Evolutionary conservation across 1,139 yeast genomes (phyloP).

Genomic region (Yamadazyma sp.): DNA sequence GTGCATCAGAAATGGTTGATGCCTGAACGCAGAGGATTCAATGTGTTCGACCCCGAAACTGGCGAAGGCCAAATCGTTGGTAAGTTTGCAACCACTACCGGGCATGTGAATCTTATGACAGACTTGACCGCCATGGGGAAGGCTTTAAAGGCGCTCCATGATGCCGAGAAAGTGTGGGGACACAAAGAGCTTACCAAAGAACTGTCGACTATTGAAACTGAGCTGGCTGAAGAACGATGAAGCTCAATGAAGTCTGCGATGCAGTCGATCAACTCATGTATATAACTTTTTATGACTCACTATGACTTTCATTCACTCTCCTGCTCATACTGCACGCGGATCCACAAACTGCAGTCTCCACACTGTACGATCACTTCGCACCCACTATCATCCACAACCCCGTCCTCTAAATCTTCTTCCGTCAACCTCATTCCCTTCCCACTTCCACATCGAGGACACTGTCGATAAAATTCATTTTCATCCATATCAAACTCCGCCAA

Average conservation of each 20-base stretch:
- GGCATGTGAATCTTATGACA: slow-evolving; percentile 78
- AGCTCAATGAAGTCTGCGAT: too few relatives aligned
- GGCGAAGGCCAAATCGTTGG: slow-evolving; percentile 58
- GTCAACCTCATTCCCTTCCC: slow-evolving; percentile 53
- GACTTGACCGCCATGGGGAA: slow-evolving; percentile 71
- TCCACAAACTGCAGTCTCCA: slow-evolving; percentile 79
- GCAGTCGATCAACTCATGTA: too few relatives aligned
- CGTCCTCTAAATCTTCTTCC: slow-evolving; percentile 60
- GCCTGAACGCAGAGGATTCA: slow-evolving; percentile 73
- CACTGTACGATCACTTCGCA: slow-evolving; percentile 77
- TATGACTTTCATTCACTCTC: background rate
- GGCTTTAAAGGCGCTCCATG: slow-evolving; percentile 61
- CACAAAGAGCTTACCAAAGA: background rate
- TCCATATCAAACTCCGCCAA: slow-evolving; percentile 56
- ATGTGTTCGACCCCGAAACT: slow-evolving; percentile 30
- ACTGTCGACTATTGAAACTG: background rate
- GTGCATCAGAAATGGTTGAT: slow-evolving; percentile 79
- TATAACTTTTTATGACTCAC: background rate
- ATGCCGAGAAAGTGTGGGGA: slow-evolving; percentile 49
- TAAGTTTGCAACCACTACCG: slow-evolving; percentile 61
- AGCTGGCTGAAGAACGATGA: background rate
- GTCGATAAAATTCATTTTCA: slow-evolving; percentile 37
- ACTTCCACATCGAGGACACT: slow-evolving; percentile 75
- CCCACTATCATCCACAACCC: slow-evolving; percentile 50
- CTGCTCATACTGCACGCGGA: slow-evolving; percentile 62